Conservation (phyloP, 75 land plant species). For the Larix kaempferi region DNA sequence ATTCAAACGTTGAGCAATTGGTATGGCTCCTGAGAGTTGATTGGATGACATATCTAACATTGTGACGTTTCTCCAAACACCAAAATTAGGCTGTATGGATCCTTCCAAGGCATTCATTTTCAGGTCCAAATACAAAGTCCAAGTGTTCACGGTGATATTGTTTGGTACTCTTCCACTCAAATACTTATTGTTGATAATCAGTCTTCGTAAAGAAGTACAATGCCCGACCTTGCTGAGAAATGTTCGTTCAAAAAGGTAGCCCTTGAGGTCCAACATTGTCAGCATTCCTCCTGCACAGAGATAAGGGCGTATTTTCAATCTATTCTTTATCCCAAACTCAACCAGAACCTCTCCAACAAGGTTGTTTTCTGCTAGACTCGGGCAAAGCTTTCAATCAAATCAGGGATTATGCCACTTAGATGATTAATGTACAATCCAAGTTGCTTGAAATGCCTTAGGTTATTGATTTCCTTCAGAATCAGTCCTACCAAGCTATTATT, state of each 20-base stretch:
- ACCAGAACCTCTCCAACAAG: constrained; percentile 34
- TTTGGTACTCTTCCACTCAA: constrained; percentile 33
- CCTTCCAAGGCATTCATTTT: too few relatives aligned
- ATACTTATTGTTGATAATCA: constrained; percentile 31
- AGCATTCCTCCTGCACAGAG: constrained; percentile 29
- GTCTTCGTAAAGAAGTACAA: constrained; percentile 31
- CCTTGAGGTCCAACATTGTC: constrained; percentile 23
- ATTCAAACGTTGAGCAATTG: too few relatives aligned
- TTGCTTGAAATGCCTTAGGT: constrained; percentile 15
- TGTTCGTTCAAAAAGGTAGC: constrained; percentile 35
- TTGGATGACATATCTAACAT: too few relatives aligned
- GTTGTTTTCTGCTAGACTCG: constrained; percentile 30
- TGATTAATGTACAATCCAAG: constrained; percentile 38
- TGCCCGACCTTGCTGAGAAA: constrained; percentile 37
- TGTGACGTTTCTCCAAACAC: too few relatives aligned
- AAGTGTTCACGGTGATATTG: constrained; percentile 15
- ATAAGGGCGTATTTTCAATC: constrained; percentile 21
- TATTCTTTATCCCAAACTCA: constrained; percentile 26
- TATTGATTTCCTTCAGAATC: constrained; percentile 19
- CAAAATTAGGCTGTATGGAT: too few relatives aligned
- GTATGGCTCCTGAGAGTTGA: too few relatives aligned
- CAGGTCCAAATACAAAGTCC: constrained; percentile 27
- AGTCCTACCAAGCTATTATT: constrained; percentile 15
- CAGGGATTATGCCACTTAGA: constrained; percentile 43
- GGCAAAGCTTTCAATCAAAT: constrained; percentile 18